Conservation (phyloP, 345 rosid species). For the Raphanus raphanistrum region DNA sequence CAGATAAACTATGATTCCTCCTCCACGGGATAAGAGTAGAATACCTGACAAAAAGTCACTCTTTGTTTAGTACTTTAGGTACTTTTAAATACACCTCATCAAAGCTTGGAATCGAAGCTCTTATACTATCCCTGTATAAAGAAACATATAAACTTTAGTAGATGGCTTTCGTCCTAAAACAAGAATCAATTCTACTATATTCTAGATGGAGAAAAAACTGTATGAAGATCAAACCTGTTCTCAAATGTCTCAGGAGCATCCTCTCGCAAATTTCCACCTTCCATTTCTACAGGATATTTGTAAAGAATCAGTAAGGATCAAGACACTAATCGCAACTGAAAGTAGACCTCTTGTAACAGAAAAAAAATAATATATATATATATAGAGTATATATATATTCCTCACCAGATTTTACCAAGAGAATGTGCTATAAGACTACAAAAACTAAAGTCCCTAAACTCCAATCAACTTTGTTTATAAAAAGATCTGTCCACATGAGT, state of each 20-base stretch:
- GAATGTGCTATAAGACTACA: not conserved
- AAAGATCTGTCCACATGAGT: not conserved
- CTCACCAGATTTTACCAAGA: not conserved
- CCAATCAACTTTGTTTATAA: not conserved
- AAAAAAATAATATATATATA: too few relatives aligned
- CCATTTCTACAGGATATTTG: constrained; percentile 52
- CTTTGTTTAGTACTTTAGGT: constrained; percentile 70
- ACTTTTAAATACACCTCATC: constrained; percentile 55
- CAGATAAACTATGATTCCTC: not conserved
- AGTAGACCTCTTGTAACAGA: not conserved
- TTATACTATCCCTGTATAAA: constrained; percentile 54
- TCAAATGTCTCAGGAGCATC: constrained; percentile 71
- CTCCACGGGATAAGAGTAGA: not conserved
- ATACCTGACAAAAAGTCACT: constrained; percentile 41
- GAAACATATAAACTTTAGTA: not conserved
- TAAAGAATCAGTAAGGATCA: constrained; percentile 15
- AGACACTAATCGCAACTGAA: not conserved
- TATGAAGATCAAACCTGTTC: constrained; percentile 46
- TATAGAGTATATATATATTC: too few relatives aligned
- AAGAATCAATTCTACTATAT: not conserved
- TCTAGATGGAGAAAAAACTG: not conserved
- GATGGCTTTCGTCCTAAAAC: not conserved
- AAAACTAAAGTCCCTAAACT: constrained; percentile 11
- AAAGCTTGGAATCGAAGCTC: constrained; percentile 64
- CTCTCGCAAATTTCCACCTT: constrained; percentile 60